Evolutionary conservation across 2,329 filamentous ascomycete species (phyloP).

Genomic region (Cercospora zeae-maydis): DNA sequence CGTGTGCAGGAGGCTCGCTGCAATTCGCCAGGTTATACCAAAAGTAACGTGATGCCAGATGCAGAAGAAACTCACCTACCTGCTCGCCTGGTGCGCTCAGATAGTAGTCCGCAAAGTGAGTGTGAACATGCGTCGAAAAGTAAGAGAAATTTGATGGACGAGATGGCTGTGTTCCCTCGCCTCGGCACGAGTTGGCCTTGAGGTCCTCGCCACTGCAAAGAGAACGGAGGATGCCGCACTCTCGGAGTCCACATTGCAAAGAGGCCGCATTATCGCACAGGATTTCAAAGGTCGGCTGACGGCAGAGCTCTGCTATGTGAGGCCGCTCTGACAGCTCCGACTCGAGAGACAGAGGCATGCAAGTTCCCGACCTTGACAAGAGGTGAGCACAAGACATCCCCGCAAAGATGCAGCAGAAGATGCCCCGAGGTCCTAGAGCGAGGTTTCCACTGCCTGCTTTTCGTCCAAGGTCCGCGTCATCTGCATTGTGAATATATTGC

Average conservation of each 20-base stretch:
- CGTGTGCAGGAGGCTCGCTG: too few species aligned
- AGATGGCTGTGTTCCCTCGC: background rate
- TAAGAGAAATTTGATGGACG: background rate
- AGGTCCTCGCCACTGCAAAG: background rate
- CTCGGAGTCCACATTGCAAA: background rate
- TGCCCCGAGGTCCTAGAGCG: background rate
- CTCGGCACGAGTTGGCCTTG: background rate
- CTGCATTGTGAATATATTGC: slow-evolving; percentile 12
- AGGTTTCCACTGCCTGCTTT: slow-evolving; percentile 1
- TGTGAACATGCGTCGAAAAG: background rate
- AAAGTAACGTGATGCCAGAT: too few species aligned
- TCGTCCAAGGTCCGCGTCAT: background rate
- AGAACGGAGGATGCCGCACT: background rate
- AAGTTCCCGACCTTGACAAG: slow-evolving; percentile 14
- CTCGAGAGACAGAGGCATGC: background rate
- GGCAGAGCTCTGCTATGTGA: background rate
- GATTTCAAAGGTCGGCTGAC: background rate
- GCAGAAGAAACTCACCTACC: too few species aligned
- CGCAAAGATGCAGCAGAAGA: background rate
- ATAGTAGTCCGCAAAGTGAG: too few species aligned
- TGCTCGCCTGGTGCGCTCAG: too few species aligned
- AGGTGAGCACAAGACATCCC: background rate
- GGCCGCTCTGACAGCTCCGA: background rate
- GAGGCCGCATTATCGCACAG: background rate
- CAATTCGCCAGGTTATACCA: too few species aligned